These are phyloP conservation scores for Litchi chinensis DNA, from an alignment of 345 rosid genomes.

Conservation along the genomic window DNA sequence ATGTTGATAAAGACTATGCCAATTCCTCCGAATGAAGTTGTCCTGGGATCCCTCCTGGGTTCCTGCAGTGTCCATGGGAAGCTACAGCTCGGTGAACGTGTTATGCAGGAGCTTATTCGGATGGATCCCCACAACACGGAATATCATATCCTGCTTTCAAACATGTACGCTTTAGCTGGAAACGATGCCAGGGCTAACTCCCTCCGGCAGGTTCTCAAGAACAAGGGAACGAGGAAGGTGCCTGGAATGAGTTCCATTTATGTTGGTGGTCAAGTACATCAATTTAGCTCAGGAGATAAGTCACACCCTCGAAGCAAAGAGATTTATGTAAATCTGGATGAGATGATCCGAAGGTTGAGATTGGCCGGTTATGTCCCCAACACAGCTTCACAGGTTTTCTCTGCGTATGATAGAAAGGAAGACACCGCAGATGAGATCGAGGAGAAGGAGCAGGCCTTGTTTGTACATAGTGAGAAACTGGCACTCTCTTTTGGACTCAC, in stretches of 20 bases:
- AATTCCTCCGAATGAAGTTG: conserved; percentile 76
- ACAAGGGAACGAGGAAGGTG: conserved; percentile 53
- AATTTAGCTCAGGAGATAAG: conserved; percentile 72
- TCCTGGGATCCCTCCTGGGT: conserved; percentile 80
- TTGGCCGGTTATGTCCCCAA: conserved; percentile 63
- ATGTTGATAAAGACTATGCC: conserved; percentile 59
- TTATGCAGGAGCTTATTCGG: conserved; percentile 48
- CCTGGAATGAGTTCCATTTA: conserved; percentile 84
- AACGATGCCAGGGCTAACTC: conserved; percentile 43
- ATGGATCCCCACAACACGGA: conserved; percentile 63
- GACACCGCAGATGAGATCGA: conserved; percentile 44
- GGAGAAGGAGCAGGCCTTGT: conserved; percentile 76
- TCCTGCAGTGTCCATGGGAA: conserved; percentile 67
- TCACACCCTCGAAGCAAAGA: conserved; percentile 56
- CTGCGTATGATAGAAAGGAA: conserved; percentile 30
- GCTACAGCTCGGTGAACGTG: conserved; percentile 54
- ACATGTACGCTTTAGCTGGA: conserved; percentile 68
- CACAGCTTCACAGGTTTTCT: conserved; percentile 41
- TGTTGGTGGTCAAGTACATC: conserved; percentile 52
- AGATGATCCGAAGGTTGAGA: conserved; percentile 60
- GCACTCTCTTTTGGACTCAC: conserved; percentile 77
- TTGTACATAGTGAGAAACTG: conserved; percentile 77
- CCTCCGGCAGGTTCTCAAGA: conserved; percentile 50
- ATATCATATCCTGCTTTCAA: conserved; percentile 66
- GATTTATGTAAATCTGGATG: conserved; percentile 55